Base-by-base conservation (phyloP, 2,329 filamentous ascomycete species). In the Trichothecium sympodiale region DNA sequence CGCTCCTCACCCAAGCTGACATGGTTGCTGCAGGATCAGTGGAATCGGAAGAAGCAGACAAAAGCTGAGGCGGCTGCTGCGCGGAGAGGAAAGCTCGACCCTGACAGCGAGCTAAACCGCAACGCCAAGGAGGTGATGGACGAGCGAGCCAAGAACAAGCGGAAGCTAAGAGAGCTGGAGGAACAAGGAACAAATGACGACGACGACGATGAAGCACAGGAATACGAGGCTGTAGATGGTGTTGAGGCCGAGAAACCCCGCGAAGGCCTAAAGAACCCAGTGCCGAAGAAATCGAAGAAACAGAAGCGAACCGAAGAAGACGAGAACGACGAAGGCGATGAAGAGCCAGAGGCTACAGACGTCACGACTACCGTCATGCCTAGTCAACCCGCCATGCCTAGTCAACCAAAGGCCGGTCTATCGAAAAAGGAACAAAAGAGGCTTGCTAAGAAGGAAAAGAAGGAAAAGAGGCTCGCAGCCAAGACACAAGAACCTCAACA, bases 71-170 rank as follows among this genome's bases (percentile, higher is more conserved):
- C 84, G 40, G 76, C 77, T 42, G 79, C 82, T 46, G 83, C 86
- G 38, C 87, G 87, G 62, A 74, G 80, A 53, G 85, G 83, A 41
- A 96, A 95, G 63, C 72, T 96, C 29, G 85, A 96, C 51, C 88
- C 91, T 17, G 85, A 89, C 46, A 87, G 86, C 52, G 79, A 81
- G 42, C 56, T 71, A 45, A 91, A 93, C 66, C 67, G 65, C 44
- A 91, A 78, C 45, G 89, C 87, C 41, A 89, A 94, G 57, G 88
- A 96, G 57, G 77, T 95, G 42, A 81, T 94, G 76, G 86, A 93
- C 46, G 88, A 94, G 53, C 66, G 72, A 37, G 74, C 71, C 30
- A 65, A 65, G 46, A 86, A 83, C 49, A 94, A 94, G 66, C 75
- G 86, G 40, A 94, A 94, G 62, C 67, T 82, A 18, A 74, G 77